Evolutionary conservation across 306 rosid species (phyloP).

Genomic region (Senna tora): DNA sequence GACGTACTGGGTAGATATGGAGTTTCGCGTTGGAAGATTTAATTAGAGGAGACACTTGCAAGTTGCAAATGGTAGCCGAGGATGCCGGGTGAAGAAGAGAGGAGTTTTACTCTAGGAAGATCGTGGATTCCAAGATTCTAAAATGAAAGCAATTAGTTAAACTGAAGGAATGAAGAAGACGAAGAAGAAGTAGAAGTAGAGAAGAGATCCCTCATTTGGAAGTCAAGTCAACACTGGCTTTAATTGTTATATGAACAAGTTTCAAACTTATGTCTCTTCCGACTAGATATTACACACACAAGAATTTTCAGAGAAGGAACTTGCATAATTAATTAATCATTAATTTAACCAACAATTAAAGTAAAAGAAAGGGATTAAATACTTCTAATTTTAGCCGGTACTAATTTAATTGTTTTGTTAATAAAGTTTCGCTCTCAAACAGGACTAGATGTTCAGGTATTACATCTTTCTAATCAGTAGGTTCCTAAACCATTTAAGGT

Average conservation of each 20-base stretch:
- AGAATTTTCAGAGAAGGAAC: not conserved
- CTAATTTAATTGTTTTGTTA: no score
- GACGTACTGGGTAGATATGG: not conserved
- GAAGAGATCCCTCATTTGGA: not conserved
- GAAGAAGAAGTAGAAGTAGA: not conserved
- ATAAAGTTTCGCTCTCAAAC: not conserved
- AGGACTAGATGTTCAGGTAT: no score
- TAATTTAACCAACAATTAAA: not conserved
- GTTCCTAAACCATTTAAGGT: no score
- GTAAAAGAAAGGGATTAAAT: not conserved
- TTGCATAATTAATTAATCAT: not conserved
- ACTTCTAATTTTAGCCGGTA: no score
- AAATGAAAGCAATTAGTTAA: constrained; percentile 21
- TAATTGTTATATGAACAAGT: not conserved
- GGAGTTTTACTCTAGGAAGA: constrained; percentile 9
- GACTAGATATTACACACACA: not conserved
- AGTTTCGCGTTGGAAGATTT: not conserved
- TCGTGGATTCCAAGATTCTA: constrained; percentile 11
- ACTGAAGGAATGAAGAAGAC: not conserved
- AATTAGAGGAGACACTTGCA: constrained; percentile 5
- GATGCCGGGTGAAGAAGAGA: constrained; percentile 24
- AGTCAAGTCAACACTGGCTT: constrained; percentile 7
- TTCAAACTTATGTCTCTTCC: not conserved
- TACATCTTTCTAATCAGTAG: no score
- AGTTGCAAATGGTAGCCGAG: constrained; percentile 1